phyloP scores from a whole-genome alignment of 1,284 basidiomycete genomes.

The Pseudozyma thailandica region DNA sequence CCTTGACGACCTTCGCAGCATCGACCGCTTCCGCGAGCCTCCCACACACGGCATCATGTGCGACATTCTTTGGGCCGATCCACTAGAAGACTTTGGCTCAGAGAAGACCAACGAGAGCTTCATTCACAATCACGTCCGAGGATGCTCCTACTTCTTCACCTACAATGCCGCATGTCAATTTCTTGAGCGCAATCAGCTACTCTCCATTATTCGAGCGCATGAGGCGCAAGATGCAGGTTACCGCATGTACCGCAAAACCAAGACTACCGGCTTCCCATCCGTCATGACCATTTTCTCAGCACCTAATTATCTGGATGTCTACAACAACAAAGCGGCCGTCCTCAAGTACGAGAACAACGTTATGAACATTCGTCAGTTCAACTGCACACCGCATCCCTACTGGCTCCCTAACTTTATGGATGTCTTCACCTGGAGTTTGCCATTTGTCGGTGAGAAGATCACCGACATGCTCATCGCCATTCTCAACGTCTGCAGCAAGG shows the following conservation, averaged over 20 bases:
- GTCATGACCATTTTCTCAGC: conserved; percentile 98
- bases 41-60: conserved; percentile 95
- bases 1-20: conserved; percentile 87
- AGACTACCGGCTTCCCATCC: conserved; percentile 87
- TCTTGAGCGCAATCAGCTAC: conserved; percentile 88
- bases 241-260: conserved; percentile 96
- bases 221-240: conserved; percentile 92
- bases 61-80: conserved; percentile 94
- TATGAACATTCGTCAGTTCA: conserved; percentile 94
- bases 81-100: conserved; percentile 89
- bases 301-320: conserved; percentile 92
- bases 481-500: conserved; percentile 90
- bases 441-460: conserved; percentile 97
- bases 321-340: conserved; percentile 96
- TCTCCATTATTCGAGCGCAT: conserved; percentile 94
- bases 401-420: conserved; percentile 99
- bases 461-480: conserved; percentile 96
- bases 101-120: conserved; percentile 88
- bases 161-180: conserved; percentile 91
- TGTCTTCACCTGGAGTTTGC: conserved; percentile 98
- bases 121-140: conserved; percentile 90
- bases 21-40: conserved; percentile 93
- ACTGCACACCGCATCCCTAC: conserved; percentile 93
- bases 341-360: conserved; percentile 97
- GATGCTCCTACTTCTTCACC: conserved; percentile 97